These are phyloP conservation scores for Cytospora mali DNA, from an alignment of 2,329 filamentous ascomycete genomes.

Conservation along the genomic window DNA sequence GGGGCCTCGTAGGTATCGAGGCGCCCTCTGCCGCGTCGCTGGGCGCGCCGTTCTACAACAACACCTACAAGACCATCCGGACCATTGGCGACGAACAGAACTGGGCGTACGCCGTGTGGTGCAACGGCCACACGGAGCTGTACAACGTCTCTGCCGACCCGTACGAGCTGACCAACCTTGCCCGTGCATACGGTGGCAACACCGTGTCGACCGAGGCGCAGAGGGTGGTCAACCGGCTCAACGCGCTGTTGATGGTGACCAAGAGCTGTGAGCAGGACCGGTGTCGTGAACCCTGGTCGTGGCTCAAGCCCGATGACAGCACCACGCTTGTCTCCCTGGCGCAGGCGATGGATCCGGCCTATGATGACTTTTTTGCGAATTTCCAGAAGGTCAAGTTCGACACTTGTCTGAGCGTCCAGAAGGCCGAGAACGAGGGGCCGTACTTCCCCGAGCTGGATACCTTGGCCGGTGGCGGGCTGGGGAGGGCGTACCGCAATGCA, in stretches of 20 bases:
- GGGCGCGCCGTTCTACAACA: constrained; percentile 35
- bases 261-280: constrained; percentile 60
- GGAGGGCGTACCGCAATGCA: constrained; percentile 28
- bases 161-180: constrained; percentile 34
- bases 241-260: constrained; percentile 60
- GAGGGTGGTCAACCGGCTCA: constrained; percentile 54
- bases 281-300: constrained; percentile 59
- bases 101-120: constrained; percentile 37
- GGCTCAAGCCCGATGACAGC: constrained; percentile 52
- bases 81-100: constrained; percentile 32
- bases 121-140: constrained; percentile 37
- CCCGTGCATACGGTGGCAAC: constrained; percentile 4
- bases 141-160: constrained; percentile 37
- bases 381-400: constrained; percentile 31
- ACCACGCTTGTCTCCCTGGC: constrained; percentile 27
- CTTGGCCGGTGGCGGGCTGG: constrained; percentile 23
- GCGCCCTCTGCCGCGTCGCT: constrained; percentile 39
- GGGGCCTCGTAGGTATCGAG: constrained; percentile 33
- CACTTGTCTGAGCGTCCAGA: constrained; percentile 30
- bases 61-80: constrained; percentile 37
- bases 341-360: constrained; percentile 30
- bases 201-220: constrained; percentile 41
- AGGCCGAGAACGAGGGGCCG: constrained; percentile 30
- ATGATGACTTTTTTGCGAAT: constrained; percentile 30
- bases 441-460: constrained; percentile 30